Base-by-base conservation (phyloP, 2,329 filamentous ascomycete species). In the Cladosporium sphaerospermum region DNA sequence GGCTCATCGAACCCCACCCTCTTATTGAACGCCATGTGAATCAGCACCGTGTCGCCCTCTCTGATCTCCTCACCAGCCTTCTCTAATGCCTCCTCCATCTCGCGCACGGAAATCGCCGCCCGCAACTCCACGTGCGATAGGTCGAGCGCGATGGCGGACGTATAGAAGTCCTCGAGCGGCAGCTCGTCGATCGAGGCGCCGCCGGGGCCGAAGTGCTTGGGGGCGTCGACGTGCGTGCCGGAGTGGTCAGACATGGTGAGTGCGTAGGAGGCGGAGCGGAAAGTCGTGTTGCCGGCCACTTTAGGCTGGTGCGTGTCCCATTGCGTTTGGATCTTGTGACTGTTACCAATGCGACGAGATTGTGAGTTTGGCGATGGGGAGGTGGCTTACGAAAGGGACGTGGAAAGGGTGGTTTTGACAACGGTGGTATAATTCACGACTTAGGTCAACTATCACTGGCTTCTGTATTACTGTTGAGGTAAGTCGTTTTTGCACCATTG, bases 281-380 rank as follows among this genome's bases (percentile, higher is more conserved):
- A 54, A 50, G 59, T 58, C 2, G 62, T 61, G 43, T 61, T 61
- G 28, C 62, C 62, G 28, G 62, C 62, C 16, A 55, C 47, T 48
- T 63, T 64, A 10, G 59, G 59, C 46, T 64, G 59, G 45, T 64
- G 61, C 23, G 57, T 63, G 54, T 63, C 62, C 62, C 62, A 64
- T 51, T 57, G 59, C 11, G 60, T 61, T 13, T 61, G 47, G 28
- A 53, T 50, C 41, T 45, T 11, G n/a, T 6, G 10, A 8, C 34
- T 6, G 11, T n/a, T 28, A 37, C 48, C 9, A 34, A 16, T 37
- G 14, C 2, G 31, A 28, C 23, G 23, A 31, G 14, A 28, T 16
- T 6, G 14, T 44, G 39, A 28, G 11, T 32, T 11, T 9, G 44
- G 9, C n/a, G 16, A 1, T 16, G 4, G 4, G 33, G 11, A 2